A percentile compares a stretch with the other conserved stretches of the same genome.
These are phyloP conservation scores for Fusarium sp. DNA, from an alignment of 2,329 filamentous ascomycete genomes.

Conservation along the genomic window DNA sequence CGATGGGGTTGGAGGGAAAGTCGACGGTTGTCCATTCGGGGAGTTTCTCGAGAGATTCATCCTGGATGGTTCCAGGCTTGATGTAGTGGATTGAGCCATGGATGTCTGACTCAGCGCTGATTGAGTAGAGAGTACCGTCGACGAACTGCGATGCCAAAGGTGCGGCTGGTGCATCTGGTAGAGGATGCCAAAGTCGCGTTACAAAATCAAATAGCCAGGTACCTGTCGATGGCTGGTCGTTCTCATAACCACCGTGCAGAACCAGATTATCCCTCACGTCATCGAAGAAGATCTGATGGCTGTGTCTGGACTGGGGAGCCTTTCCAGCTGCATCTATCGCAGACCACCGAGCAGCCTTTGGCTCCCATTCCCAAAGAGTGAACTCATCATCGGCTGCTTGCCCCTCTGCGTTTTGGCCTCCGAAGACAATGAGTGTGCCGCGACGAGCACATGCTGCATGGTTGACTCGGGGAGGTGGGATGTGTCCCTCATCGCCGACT, in stretches of 20 bases:
- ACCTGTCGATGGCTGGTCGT: neutral
- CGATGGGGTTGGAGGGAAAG: slow-evolving; percentile 32
- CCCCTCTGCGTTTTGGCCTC: slow-evolving; percentile 16
- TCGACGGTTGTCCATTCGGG: slow-evolving; percentile 32
- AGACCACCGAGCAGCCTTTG: slow-evolving; percentile 16
- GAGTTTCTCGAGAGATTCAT: neutral
- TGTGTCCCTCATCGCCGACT: slow-evolving; percentile 13
- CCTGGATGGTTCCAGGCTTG: slow-evolving; percentile 10
- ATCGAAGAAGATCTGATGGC: slow-evolving; percentile 35
- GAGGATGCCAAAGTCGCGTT: slow-evolving; percentile 21
- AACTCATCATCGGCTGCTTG: slow-evolving; percentile 27
- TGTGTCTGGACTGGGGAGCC: slow-evolving; percentile 5
- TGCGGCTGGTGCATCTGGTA: slow-evolving; percentile 20
- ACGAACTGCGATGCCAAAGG: slow-evolving; percentile 32
- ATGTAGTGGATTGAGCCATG: slow-evolving; percentile 35
- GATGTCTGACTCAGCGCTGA: slow-evolving; percentile 32
- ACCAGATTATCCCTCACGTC: slow-evolving; percentile 27
- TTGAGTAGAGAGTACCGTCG: slow-evolving; percentile 29
- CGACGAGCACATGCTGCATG: slow-evolving; percentile 35
- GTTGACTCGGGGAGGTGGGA: slow-evolving; percentile 8
- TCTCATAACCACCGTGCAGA: slow-evolving; percentile 30
- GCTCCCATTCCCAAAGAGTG: slow-evolving; percentile 36
- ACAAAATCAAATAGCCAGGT: slow-evolving; percentile 41
- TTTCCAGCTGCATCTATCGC: slow-evolving; percentile 26
- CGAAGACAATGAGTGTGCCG: slow-evolving; percentile 27